Conservation (phyloP, 352 stramenopile genomes). For the Discostella stelligera region DNA sequence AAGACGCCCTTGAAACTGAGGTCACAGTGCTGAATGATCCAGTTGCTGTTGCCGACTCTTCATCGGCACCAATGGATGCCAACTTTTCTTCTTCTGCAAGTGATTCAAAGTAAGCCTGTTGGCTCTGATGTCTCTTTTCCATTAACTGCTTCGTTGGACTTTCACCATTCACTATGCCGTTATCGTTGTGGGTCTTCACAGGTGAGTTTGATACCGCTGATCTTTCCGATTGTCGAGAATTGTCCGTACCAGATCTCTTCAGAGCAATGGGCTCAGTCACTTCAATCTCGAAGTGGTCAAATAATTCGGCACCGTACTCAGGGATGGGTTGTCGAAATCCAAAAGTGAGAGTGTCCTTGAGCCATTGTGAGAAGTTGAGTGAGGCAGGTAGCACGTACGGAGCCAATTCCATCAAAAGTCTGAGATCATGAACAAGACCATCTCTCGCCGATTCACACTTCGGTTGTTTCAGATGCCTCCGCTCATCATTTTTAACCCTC, state of each 20-base stretch:
- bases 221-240: conserved; percentile 8
- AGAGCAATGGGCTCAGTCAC: conserved; percentile 26
- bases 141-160: conserved; percentile 29
- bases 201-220: conserved; percentile 22
- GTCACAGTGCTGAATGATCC: conserved; percentile 30
- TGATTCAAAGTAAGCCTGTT: conserved; percentile 51
- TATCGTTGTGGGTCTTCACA: conserved; percentile 5
- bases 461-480: conserved; percentile 10
- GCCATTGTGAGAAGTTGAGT: conserved; percentile 43
- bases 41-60: conserved; percentile 37
- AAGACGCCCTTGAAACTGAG: conserved; percentile 14
- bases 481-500: conserved; percentile 10
- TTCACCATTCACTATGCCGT: background rate
- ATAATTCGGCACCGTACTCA: conserved; percentile 41
- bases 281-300: conserved; percentile 57
- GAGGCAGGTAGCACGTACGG: conserved; percentile 45
- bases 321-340: conserved; percentile 40
- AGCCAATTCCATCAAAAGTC: conserved; percentile 27
- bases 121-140: conserved; percentile 24
- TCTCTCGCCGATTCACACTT: conserved; percentile 14
- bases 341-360: conserved; percentile 46
- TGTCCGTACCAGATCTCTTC: conserved; percentile 19
- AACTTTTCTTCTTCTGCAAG: conserved; percentile 28
- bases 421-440: conserved; percentile 37
- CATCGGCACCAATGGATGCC: conserved; percentile 15